Evolutionary conservation across 768 basidiomycete species (phyloP).

Genomic region (Dentipellis fragilis): DNA sequence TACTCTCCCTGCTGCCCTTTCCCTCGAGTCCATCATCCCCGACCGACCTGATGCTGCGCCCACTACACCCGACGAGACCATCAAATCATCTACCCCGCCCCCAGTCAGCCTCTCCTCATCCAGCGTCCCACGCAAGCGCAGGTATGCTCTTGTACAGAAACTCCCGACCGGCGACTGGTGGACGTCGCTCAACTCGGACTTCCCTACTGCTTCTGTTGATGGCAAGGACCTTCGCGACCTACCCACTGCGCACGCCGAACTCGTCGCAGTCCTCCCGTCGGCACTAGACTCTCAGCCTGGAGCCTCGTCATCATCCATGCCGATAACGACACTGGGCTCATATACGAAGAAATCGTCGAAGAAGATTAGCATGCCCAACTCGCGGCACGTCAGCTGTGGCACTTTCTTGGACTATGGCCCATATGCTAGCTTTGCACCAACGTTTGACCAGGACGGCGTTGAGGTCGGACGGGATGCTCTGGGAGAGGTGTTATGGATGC

Average conservation of each 20-base stretch:
- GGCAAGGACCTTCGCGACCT: constrained; percentile 37
- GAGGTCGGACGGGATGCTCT: constrained; percentile 55
- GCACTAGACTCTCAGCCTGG: constrained; percentile 25
- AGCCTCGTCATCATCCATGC: constrained; percentile 22
- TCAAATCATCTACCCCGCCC: constrained; percentile 20
- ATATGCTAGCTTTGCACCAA: constrained; percentile 67
- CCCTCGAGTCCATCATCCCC: constrained; percentile 34
- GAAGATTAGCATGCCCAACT: constrained; percentile 32
- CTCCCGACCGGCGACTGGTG: constrained; percentile 72
- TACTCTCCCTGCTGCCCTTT: constrained; percentile 33
- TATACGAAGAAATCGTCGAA: constrained; percentile 36
- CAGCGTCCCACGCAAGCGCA: constrained; percentile 24
- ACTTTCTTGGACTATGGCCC: constrained; percentile 73
- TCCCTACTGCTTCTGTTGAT: constrained; percentile 22
- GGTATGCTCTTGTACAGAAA: constrained; percentile 72
- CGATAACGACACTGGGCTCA: constrained; percentile 42
- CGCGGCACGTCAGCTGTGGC: constrained; percentile 52
- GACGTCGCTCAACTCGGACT: constrained; percentile 54
- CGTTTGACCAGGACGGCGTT: constrained; percentile 69
- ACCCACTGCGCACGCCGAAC: constrained; percentile 59
- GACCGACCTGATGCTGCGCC: constrained; percentile 13
- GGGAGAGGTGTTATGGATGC: constrained; percentile 46
- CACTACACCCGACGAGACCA: constrained; percentile 9
- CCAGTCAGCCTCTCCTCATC: constrained; percentile 21
- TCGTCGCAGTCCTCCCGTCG: constrained; percentile 64